These are phyloP conservation scores for Cadophora malorum DNA, from an alignment of 2,329 filamentous ascomycete genomes.

Conservation along the genomic window DNA sequence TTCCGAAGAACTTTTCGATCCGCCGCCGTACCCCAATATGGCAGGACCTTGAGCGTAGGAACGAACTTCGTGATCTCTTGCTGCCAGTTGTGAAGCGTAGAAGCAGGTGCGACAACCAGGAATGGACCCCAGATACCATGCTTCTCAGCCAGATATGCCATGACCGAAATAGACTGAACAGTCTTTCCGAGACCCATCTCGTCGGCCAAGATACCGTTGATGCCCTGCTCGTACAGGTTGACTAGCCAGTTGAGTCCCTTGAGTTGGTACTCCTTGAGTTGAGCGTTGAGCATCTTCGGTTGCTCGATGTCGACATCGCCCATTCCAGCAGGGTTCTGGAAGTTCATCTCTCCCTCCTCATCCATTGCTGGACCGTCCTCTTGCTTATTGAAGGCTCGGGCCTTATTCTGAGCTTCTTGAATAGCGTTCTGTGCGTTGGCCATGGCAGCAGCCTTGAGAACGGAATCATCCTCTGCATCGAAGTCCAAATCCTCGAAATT, in stretches of 20 bases:
- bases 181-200: conserved; percentile 99
- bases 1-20: conserved; percentile 96
- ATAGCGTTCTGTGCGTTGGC: conserved; percentile 97
- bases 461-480: conserved; percentile 89
- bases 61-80: conserved; percentile 97
- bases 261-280: conserved; percentile 97
- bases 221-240: conserved; percentile 98
- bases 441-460: conserved; percentile 82
- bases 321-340: conserved; percentile 96
- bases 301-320: conserved; percentile 94
- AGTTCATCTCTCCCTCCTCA: conserved; percentile 98
- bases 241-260: conserved; percentile 99
- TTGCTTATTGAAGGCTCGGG: conserved; percentile 86
- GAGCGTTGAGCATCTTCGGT: conserved; percentile 89
- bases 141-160: conserved; percentile 96
- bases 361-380: conserved; percentile 72
- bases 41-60: conserved; percentile 90
- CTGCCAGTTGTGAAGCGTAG: conserved; percentile 98
- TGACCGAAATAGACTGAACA: conserved; percentile 97
- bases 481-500: conserved; percentile 96
- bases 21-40: conserved; percentile 95
- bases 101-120: conserved; percentile 93
- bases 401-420: conserved; percentile 91
- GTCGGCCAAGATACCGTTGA: conserved; percentile 98
- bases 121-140: conserved; percentile 99